Evolutionary conservation across 768 basidiomycete genomes (phyloP).

Genomic region (Mycena belliarum): DNA sequence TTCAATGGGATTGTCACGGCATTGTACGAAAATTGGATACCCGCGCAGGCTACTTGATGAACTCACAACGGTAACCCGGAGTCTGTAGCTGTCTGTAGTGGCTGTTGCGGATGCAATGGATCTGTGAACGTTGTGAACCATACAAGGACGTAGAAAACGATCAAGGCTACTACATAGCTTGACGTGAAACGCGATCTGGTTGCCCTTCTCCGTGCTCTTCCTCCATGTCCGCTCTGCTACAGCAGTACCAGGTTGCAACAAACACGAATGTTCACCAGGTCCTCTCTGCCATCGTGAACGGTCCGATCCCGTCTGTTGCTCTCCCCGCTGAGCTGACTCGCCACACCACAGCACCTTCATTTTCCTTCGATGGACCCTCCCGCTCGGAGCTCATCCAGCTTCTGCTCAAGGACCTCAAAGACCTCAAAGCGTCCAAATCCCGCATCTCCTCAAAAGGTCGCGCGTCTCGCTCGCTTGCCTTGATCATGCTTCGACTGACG

Average conservation of each 20-base stretch:
- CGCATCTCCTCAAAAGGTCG: slow-evolving; percentile 61
- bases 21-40: too few species aligned
- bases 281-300: slow-evolving; percentile 9
- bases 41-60: too few species aligned
- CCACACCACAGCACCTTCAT: slow-evolving; percentile 25
- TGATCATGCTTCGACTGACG: slow-evolving; percentile 53
- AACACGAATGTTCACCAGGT: background rate
- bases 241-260: slow-evolving; percentile 14
- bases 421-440: slow-evolving; percentile 51
- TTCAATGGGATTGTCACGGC: too few species aligned
- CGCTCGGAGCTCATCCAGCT: slow-evolving; percentile 57
- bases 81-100: too few species aligned
- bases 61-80: too few species aligned
- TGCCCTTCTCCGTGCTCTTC: background rate
- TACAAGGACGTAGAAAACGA: too few species aligned
- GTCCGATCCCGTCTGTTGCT: background rate
- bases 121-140: too few species aligned
- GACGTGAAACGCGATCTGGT: background rate
- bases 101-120: too few species aligned
- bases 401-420: slow-evolving; percentile 65
- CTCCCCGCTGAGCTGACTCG: background rate
- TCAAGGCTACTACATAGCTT: too few species aligned
- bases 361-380: slow-evolving; percentile 46
- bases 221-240: slow-evolving; percentile 15
- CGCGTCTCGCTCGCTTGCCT: background rate